Evolutionary conservation across 2,329 filamentous ascomycete genomes (phyloP).

Genomic region (Tolypocladium tropicale): DNA sequence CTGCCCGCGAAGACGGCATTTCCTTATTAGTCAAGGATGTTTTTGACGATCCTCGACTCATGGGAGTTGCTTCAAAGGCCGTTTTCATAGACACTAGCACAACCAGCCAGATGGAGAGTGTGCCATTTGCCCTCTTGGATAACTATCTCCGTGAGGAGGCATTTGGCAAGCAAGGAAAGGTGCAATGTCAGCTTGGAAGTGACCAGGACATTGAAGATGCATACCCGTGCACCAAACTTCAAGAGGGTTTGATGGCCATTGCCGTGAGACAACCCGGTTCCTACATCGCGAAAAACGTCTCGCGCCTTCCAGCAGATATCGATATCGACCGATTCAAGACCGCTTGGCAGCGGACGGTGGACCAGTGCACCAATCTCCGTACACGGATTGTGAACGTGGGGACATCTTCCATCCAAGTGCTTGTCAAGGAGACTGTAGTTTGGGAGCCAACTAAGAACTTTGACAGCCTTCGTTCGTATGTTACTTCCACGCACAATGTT

Average conservation of each 20-base stretch:
- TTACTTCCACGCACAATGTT: background rate
- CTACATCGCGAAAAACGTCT: constrained; percentile 21
- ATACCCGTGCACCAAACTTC: constrained; percentile 26
- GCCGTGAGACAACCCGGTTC: constrained; percentile 18
- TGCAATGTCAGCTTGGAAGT: background rate
- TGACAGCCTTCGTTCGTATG: background rate
- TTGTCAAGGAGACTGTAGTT: background rate
- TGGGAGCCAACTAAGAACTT: no score
- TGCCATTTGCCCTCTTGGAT: background rate
- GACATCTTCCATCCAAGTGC: background rate
- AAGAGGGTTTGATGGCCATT: constrained; percentile 26
- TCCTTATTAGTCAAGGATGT: constrained; percentile 11
- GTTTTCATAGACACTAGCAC: background rate
- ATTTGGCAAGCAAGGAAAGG: background rate
- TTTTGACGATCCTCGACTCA: constrained; percentile 2
- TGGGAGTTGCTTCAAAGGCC: background rate
- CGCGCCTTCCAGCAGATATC: constrained; percentile 9
- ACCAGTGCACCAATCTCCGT: constrained; percentile 4
- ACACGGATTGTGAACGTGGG: constrained; percentile 3
- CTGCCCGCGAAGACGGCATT: background rate
- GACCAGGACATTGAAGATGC: constrained; percentile 15
- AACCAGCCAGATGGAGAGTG: background rate
- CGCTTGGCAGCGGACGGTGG: constrained; percentile 14
- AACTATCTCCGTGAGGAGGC: background rate
- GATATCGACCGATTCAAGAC: constrained; percentile 14